phyloP scores from a whole-genome alignment of 352 stramenopile species.

The Pythium folliculosum region DNA sequence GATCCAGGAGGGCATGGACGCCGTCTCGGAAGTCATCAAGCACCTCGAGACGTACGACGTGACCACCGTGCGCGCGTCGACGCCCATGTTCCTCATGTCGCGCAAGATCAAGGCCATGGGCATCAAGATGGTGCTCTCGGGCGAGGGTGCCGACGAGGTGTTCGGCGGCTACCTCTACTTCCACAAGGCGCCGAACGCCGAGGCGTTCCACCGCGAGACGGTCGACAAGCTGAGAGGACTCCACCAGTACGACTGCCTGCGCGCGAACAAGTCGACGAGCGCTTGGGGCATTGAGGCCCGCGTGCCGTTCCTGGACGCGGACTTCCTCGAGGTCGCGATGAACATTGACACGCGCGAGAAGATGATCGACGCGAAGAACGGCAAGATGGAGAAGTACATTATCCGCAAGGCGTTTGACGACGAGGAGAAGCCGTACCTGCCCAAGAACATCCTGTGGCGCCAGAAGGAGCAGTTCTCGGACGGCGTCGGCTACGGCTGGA shows the following conservation, averaged over 20 bases:
- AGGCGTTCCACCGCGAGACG: conserved; percentile 91
- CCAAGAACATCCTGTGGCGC: conserved; percentile 97
- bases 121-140: conserved; percentile 99
- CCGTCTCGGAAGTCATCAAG: conserved; percentile 97
- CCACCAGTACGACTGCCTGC: conserved; percentile 98
- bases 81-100: conserved; percentile 99
- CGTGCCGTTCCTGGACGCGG: conserved; percentile 97
- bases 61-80: conserved; percentile 97
- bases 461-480: conserved; percentile 99
- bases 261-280: conserved; percentile 98
- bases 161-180: conserved; percentile 99
- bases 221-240: conserved; percentile 96
- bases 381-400: conserved; percentile 98
- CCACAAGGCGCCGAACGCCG: conserved; percentile 97
- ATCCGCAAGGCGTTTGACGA: conserved; percentile 99
- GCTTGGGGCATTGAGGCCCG: conserved; percentile 98
- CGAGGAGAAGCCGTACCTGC: conserved; percentile 96
- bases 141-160: conserved; percentile 98
- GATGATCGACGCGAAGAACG: conserved; percentile 93
- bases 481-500: conserved; percentile 99
- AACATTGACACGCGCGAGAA: conserved; percentile 97
- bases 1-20: conserved; percentile 97
- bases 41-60: conserved; percentile 98
- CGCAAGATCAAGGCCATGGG: conserved; percentile 99
- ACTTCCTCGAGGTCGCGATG: conserved; percentile 99